Base-by-base conservation (phyloP, 2,329 filamentous ascomycete genomes). In the Fusarium pininemorale region DNA sequence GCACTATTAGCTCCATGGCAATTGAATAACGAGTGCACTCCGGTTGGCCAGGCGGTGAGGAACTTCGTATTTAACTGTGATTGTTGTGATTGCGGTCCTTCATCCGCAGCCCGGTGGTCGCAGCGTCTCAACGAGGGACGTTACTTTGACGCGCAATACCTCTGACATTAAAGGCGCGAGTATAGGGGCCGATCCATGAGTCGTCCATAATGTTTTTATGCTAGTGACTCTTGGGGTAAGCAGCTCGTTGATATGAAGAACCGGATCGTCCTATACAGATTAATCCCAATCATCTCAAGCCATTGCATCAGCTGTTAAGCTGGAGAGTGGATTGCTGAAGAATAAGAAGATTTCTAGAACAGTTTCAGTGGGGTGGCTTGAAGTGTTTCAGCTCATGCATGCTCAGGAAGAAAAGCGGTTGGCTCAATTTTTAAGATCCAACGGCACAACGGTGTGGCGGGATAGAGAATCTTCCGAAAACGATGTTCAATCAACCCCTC, bases 271-370 rank as follows among this genome's bases (percentile, higher is more conserved):
- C 62, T 67, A 63, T 22, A 50, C 59, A 45, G 28, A 32, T 42
- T 45, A 30, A 37, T 39, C 47, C 38, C 41, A 30, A 37, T 39
- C 53, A 26, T 30, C 56, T 45, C 50, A 53, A 56, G 44, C 28
- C 20, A 39, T 60, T 61, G 51, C 44, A 58, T 63, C 57, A 70
- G 62, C 63, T 69, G 39, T 54, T 62, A 57, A 72, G 66, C 67
- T 70, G 63, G 35, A 61, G 54, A 74, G 57, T 71, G 61, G 61
- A 68, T 71, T 74, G 67, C 38, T 59, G 54, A 55, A 66, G 63
- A 73, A 70, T 72, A 64, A 77, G 74, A 78, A 78, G 74, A 68
- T 69, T 78, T 78, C 77, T 77, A 78, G 77, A 78, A 78, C 64
- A 57, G 38, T 66, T 65, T 70, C 66, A 55, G 76, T 72, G 74